These are phyloP conservation scores for Allium fistulosum DNA, from an alignment of 106 monocot species.

Conservation along the genomic window DNA sequence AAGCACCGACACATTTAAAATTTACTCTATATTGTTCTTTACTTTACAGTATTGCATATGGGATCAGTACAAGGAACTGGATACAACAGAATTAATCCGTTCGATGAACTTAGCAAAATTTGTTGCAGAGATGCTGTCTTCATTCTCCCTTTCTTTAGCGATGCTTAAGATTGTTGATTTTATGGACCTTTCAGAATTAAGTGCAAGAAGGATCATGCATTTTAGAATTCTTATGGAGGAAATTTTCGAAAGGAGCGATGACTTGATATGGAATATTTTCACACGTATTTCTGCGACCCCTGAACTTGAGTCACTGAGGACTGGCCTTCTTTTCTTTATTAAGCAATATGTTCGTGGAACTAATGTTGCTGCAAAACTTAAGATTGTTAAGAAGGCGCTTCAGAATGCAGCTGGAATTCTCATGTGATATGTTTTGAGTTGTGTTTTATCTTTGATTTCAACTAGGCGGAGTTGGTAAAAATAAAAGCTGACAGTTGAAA, in stretches of 20 bases:
- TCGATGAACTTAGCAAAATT: slow-evolving; percentile 83
- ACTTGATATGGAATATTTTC: slow-evolving; percentile 76
- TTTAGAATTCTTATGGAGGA: slow-evolving; percentile 70
- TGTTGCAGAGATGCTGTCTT: slow-evolving; percentile 58
- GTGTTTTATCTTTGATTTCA: background rate
- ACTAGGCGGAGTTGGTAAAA: too few species aligned
- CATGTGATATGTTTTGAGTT: slow-evolving; percentile 30
- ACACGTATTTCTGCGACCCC: slow-evolving; percentile 48
- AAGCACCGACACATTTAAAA: too few species aligned
- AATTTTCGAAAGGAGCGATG: slow-evolving; percentile 37
- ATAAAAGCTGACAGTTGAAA: too few species aligned
- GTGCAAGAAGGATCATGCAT: slow-evolving; percentile 60
- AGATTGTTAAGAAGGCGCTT: slow-evolving; percentile 62
- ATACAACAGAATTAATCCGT: slow-evolving; percentile 50
- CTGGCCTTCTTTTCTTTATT: slow-evolving; percentile 59
- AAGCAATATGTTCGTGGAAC: slow-evolving; percentile 42
- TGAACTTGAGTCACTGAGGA: slow-evolving; percentile 51
- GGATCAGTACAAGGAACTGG: slow-evolving; percentile 93
- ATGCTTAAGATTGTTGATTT: slow-evolving; percentile 53
- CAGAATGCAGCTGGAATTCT: slow-evolving; percentile 70
- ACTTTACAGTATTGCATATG: slow-evolving; percentile 77
- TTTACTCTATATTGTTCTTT: background rate
- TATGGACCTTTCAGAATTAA: slow-evolving; percentile 29
- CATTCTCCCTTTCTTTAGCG: slow-evolving; percentile 71
- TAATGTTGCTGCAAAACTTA: slow-evolving; percentile 32